phyloP scores from a whole-genome alignment of 768 basidiomycete species.

The Lanmaoa rubissima region DNA sequence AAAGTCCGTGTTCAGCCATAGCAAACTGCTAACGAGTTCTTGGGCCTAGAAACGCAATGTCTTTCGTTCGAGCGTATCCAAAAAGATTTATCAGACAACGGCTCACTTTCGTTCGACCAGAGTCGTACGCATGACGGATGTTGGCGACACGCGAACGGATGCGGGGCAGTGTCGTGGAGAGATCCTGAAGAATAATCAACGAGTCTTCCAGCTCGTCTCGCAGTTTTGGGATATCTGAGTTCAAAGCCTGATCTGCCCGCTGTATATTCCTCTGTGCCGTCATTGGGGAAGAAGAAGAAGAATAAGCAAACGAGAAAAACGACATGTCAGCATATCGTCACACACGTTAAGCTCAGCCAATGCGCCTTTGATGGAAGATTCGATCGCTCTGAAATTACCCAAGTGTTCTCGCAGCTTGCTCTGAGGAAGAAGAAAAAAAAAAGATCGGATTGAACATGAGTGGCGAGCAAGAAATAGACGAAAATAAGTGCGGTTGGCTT shows the following conservation, averaged over 20 bases:
- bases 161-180: conserved; percentile 58
- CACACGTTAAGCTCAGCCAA: conserved; percentile 57
- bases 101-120: conserved; percentile 63
- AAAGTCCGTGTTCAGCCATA: conserved; percentile 78
- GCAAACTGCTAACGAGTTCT: conserved; percentile 58
- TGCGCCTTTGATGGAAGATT: conserved; percentile 65
- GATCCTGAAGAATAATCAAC: conserved; percentile 51
- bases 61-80: not conserved
- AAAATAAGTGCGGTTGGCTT: not conserved
- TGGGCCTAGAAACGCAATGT: conserved; percentile 46
- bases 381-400: conserved; percentile 73
- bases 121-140: conserved; percentile 66
- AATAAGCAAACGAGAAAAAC: not conserved
- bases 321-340: not conserved
- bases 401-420: conserved; percentile 65
- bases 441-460: not conserved
- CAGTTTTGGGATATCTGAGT: conserved; percentile 61
- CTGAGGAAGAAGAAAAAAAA: conserved; percentile 33
- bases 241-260: conserved; percentile 57
- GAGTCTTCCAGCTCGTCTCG: conserved; percentile 60
- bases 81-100: not conserved
- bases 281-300: not conserved
- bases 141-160: conserved; percentile 60
- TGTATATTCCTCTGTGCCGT: conserved; percentile 50
- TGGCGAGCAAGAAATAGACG: not conserved